phyloP scores from a whole-genome alignment of 345 rosid genomes.

The Passiflora organensis region DNA sequence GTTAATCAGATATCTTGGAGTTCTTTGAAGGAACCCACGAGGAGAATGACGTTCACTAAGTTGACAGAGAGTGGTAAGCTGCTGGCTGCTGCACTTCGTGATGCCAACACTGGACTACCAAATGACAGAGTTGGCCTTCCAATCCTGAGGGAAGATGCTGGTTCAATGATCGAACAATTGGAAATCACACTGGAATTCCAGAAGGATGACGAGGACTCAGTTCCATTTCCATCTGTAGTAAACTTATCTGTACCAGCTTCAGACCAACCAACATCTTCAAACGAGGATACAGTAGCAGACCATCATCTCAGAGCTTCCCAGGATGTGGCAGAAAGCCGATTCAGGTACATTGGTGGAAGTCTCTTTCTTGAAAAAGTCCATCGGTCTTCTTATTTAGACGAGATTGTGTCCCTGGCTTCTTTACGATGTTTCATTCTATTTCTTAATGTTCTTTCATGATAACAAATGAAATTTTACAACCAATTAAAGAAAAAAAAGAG shows the following conservation, averaged over 20 bases:
- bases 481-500: no score
- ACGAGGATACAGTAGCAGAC: slow-evolving; percentile 33
- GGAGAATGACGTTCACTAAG: slow-evolving; percentile 50
- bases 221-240: slow-evolving; percentile 51
- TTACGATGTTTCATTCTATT: no score
- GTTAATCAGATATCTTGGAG: slow-evolving; percentile 29
- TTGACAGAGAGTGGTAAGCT: slow-evolving; percentile 43
- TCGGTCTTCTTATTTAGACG: no score
- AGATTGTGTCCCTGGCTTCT: no score
- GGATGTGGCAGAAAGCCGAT: slow-evolving; percentile 60
- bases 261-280: slow-evolving; percentile 24
- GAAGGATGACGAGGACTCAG: slow-evolving; percentile 36
- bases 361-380: slow-evolving; percentile 1
- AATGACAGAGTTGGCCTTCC: slow-evolving; percentile 33
- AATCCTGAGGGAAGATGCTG: slow-evolving; percentile 38
- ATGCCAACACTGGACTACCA: slow-evolving; percentile 36
- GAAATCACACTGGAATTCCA: slow-evolving; percentile 71
- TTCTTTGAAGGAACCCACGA: slow-evolving; percentile 37
- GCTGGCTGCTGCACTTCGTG: slow-evolving; percentile 65
- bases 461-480: no score
- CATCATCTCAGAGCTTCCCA: slow-evolving; percentile 38
- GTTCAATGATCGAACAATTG: slow-evolving; percentile 36
- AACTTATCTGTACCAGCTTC: slow-evolving; percentile 50
- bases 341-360: slow-evolving; percentile 79
- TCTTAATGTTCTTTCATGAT: no score